These are phyloP conservation scores for Zhuliangozyma parablackwelliae DNA, from an alignment of 1,139 yeast genomes.

Conservation along the genomic window DNA sequence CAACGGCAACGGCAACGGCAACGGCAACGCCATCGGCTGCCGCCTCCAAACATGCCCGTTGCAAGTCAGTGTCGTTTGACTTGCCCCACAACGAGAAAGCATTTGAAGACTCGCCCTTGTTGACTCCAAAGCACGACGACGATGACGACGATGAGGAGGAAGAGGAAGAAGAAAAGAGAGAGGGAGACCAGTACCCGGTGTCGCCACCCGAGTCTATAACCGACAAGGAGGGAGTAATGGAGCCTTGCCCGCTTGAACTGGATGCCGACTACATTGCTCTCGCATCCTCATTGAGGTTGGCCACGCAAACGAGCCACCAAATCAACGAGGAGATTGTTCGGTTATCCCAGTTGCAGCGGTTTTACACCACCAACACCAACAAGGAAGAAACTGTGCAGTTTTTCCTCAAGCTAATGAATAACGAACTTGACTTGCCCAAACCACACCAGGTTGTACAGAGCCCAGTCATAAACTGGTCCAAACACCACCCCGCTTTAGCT, in stretches of 20 bases:
- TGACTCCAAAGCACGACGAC: conserved; percentile 44
- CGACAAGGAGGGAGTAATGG: conserved; percentile 2
- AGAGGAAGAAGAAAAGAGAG: background rate
- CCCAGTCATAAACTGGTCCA: conserved; percentile 37
- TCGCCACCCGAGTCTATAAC: conserved; percentile 8
- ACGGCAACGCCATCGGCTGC: background rate
- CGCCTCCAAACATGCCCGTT: conserved; percentile 9
- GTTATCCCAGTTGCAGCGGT: conserved; percentile 23
- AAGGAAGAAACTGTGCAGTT: conserved; percentile 26
- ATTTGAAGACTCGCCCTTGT: conserved; percentile 31
- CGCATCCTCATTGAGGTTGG: conserved; percentile 30
- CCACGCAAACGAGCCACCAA: conserved; percentile 18
- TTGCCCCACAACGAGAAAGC: conserved; percentile 18
- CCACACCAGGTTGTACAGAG: conserved; percentile 32
- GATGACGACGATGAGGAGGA: conserved; percentile 18
- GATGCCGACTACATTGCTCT: conserved; percentile 41
- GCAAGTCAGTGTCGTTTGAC: conserved; percentile 24
- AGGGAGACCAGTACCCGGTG: conserved; percentile 1
- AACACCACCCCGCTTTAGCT: conserved; percentile 19
- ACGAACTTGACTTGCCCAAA: conserved; percentile 32
- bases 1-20: conserved; percentile 2
- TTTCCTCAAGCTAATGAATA: conserved; percentile 25
- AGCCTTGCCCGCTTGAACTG: too few relatives aligned
- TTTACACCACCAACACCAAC: conserved; percentile 12
- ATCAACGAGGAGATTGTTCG: conserved; percentile 31